These are phyloP conservation scores for Trametes cubensis DNA, from an alignment of 768 basidiomycete genomes.

Conservation along the genomic window DNA sequence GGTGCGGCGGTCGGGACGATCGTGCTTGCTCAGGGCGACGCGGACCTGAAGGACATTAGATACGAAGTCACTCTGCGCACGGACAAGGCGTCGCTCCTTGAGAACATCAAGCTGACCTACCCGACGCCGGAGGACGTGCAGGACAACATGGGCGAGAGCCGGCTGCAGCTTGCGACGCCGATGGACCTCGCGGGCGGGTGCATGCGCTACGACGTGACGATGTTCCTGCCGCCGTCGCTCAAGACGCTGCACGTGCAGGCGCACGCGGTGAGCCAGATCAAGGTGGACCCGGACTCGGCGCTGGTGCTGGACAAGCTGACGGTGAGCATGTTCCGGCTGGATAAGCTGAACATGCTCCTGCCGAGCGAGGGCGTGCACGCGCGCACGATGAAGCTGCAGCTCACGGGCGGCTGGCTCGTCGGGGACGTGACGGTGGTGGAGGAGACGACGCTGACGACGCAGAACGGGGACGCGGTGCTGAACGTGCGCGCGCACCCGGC, in stretches of 20 bases:
- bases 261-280: slow-evolving; percentile 49
- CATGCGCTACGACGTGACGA: slow-evolving; percentile 57
- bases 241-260: slow-evolving; percentile 51
- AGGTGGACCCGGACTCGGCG: slow-evolving; percentile 48
- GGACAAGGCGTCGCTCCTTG: slow-evolving; percentile 44
- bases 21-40: slow-evolving; percentile 46
- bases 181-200: slow-evolving; percentile 37
- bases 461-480: slow-evolving; percentile 52
- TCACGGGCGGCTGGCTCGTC: slow-evolving; percentile 61
- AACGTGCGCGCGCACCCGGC: slow-evolving; percentile 52
- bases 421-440: slow-evolving; percentile 54
- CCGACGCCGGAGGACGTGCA: slow-evolving; percentile 39
- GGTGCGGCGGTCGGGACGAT: slow-evolving; percentile 57
- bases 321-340: slow-evolving; percentile 45
- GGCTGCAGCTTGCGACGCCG: slow-evolving; percentile 44
- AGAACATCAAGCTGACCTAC: slow-evolving; percentile 41
- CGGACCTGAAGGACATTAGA: slow-evolving; percentile 45
- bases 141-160: slow-evolving; percentile 39
- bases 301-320: slow-evolving; percentile 47
- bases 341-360: slow-evolving; percentile 49
- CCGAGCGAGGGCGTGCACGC: slow-evolving; percentile 46
- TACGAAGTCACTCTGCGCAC: slow-evolving; percentile 54
- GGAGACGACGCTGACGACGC: slow-evolving; percentile 46
- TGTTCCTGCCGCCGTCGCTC: slow-evolving; percentile 53
- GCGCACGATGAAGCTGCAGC: slow-evolving; percentile 45